These are phyloP conservation scores for Aspergillus spinulosporus DNA, from an alignment of 2,329 filamentous ascomycete species.

Conservation along the genomic window DNA sequence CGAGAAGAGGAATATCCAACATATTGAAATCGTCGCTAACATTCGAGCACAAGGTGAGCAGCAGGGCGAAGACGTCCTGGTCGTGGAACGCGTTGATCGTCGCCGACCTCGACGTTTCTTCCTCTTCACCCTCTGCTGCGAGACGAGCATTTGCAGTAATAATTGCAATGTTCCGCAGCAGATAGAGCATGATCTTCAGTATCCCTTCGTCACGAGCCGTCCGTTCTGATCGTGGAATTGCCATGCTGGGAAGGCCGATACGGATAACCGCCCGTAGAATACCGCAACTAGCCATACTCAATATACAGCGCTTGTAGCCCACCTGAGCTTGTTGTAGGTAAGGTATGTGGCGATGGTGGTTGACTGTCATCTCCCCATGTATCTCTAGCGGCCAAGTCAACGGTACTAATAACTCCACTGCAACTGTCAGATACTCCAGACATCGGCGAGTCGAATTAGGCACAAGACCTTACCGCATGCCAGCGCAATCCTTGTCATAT, in stretches of 20 bases:
- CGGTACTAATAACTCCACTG: constrained; percentile 83
- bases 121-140: constrained; percentile 81
- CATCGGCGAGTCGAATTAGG: not conserved
- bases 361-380: constrained; percentile 78
- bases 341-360: constrained; percentile 88
- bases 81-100: constrained; percentile 86
- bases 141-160: constrained; percentile 73
- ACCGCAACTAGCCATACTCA: constrained; percentile 75
- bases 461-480: constrained; percentile 61
- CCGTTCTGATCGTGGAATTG: constrained; percentile 72
- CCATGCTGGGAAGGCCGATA: constrained; percentile 82
- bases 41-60: constrained; percentile 85
- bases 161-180: constrained; percentile 84
- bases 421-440: constrained; percentile 24
- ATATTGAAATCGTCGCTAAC: constrained; percentile 90
- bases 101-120: constrained; percentile 81
- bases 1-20: constrained; percentile 85
- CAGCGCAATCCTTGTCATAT: constrained; percentile 76
- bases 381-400: constrained; percentile 93
- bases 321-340: constrained; percentile 86
- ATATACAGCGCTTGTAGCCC: constrained; percentile 81
- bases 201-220: constrained; percentile 82
- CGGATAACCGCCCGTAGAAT: constrained; percentile 80
- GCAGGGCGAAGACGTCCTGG: constrained; percentile 83
- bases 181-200: constrained; percentile 85